Evolutionary conservation across 345 rosid genomes (phyloP), one percentile per base, ranked within the genome.

Genomic region (Jatropha curcas): DNA sequence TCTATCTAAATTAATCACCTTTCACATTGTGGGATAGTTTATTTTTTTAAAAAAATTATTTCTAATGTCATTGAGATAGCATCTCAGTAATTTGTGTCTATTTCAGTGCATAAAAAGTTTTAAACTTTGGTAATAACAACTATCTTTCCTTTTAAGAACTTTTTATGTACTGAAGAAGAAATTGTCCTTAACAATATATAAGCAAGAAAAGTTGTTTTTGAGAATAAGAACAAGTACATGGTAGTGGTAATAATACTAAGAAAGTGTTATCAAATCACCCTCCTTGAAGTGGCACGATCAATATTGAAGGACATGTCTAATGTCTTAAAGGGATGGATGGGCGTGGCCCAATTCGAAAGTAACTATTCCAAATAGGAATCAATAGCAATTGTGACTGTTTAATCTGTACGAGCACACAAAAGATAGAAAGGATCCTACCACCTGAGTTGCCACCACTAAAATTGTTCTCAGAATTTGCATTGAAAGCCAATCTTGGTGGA

Each of bases 261-360:
- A 37, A 63, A 43, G 20, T 33, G 41, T 7, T 16, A 13, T 68
- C 33, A 53, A 24, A 52, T 67, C 48, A 67, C n/a, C 25, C n/a
- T 5, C 20, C 50, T n/a, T 16, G 25, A 45, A 0, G 3, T 50
- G 77, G 71, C 65, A 34, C 69, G 74, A 62, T 71, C 68, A 66
- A 17, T 56, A 33, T 52, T 41, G 33, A 12, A 62, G 50, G 76
- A 55, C 33, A 68, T 46, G 30, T 12, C 69, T 57, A 30, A 68
- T 46, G 30, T 12, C 69, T 57, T n/a, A 43, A 67, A 76, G 67
- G 72, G 37, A 2, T 27, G 13, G 67, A 41, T 14, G 11, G 41
- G n/a, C 12, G 13, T 43, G 79, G 72, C 66, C 73, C 70, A 71
- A 45, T 63, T 7, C 24, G 57, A 71, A 78, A 77, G 60, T 27